These are phyloP conservation scores for Botryosphaeria dothidea DNA, from an alignment of 2,329 filamentous ascomycete species.

Conservation along the genomic window DNA sequence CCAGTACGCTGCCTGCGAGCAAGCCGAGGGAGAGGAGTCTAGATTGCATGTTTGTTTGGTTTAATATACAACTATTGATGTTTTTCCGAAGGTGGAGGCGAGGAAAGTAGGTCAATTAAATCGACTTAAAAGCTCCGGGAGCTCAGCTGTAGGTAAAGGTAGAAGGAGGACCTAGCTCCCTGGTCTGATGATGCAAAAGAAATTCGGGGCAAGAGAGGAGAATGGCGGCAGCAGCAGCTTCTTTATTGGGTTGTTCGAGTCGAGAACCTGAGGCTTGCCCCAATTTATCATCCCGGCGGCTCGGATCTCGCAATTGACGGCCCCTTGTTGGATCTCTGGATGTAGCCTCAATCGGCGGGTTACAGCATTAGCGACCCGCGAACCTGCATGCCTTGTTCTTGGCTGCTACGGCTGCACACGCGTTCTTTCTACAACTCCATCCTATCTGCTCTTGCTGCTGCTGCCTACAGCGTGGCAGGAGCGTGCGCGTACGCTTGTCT, in stretches of 20 bases:
- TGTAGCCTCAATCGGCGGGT: neutral
- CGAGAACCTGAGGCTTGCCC: neutral
- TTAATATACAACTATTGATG: neutral
- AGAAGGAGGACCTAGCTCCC: neutral
- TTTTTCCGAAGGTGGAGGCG: neutral
- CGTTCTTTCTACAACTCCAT: neutral
- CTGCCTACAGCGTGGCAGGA: neutral
- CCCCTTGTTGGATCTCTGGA: neutral
- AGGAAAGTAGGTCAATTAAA: neutral
- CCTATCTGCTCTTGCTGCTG: neutral
- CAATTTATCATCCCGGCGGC: neutral
- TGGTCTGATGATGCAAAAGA: neutral
- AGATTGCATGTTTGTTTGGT: neutral
- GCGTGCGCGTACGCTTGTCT: neutral
- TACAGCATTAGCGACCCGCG: slow-evolving; percentile 1
- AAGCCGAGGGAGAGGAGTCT: neutral
- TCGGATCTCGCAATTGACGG: neutral
- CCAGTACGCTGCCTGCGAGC: neutral
- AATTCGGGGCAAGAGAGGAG: neutral
- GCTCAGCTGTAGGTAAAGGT: neutral
- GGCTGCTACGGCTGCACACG: slow-evolving; percentile 4
- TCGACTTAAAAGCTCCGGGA: neutral
- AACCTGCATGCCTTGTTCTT: neutral
- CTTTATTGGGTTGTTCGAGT: slow-evolving; percentile 2
- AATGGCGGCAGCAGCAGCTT: neutral